Conservation (phyloP, 352 stramenopile genomes). For the Phytophthora pini region DNA sequence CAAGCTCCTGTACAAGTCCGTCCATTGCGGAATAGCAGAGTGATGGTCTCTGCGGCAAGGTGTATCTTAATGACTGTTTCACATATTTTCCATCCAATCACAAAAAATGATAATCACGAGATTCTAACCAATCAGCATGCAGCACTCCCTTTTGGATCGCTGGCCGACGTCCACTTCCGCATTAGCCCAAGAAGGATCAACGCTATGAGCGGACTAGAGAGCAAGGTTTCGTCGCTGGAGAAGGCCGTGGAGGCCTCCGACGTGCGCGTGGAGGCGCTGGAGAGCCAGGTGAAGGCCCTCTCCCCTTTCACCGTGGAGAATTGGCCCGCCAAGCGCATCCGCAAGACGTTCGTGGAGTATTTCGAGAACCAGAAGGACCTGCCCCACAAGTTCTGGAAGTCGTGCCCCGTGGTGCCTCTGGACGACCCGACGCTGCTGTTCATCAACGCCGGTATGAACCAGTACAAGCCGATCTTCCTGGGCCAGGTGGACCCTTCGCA, state of each 20-base stretch:
- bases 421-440: conserved; percentile 99
- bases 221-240: conserved; percentile 40
- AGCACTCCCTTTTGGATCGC: conserved; percentile 23
- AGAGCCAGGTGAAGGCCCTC: conserved; percentile 26
- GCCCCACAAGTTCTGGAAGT: conserved; percentile 96
- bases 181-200: conserved; percentile 2
- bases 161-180: conserved; percentile 16
- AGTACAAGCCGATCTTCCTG: conserved; percentile 99
- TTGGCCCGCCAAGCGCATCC: conserved; percentile 96
- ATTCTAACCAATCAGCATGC: conserved; percentile 7
- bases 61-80: not conserved
- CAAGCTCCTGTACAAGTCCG: conserved; percentile 41
- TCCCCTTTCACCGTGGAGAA: conserved; percentile 36
- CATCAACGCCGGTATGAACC: conserved; percentile 99
- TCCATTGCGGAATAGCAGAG: conserved; percentile 23
- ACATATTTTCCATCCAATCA: conserved; percentile 6
- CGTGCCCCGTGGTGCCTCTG: conserved; percentile 96
- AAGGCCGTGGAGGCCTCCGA: conserved; percentile 34
- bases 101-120: not conserved
- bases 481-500: conserved; percentile 95
- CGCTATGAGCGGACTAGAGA: conserved; percentile 41
- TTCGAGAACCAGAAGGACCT: conserved; percentile 90
- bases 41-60: not conserved
- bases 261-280: conserved; percentile 29
- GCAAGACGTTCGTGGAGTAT: conserved; percentile 98